These are phyloP conservation scores for Apiospora koreana DNA, from an alignment of 2,329 filamentous ascomycete genomes.

Conservation along the genomic window DNA sequence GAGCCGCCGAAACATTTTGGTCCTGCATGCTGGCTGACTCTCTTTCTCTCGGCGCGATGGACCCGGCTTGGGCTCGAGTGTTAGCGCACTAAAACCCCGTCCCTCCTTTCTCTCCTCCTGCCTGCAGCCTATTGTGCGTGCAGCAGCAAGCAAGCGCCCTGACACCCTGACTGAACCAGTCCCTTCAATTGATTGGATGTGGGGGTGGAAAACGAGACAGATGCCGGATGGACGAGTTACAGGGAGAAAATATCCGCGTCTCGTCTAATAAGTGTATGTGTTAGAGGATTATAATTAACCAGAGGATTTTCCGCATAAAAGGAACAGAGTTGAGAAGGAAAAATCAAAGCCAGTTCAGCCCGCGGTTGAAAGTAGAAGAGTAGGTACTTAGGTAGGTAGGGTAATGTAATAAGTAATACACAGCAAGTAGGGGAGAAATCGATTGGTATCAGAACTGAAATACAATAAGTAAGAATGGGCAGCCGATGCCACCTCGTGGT, in stretches of 20 bases:
- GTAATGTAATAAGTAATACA: background rate
- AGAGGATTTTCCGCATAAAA: background rate
- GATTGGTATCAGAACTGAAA: background rate
- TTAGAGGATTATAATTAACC: background rate
- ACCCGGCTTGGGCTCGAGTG: background rate
- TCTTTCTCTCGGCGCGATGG: background rate
- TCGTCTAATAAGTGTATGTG: background rate
- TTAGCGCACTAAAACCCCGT: constrained; percentile 2
- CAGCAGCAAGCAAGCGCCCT: background rate
- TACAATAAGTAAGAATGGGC: background rate
- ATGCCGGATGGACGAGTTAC: constrained; percentile 3
- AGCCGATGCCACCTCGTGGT: background rate
- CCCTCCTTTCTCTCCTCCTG: background rate
- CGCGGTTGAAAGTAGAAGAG: background rate
- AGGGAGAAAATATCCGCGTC: background rate
- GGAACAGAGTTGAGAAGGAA: background rate
- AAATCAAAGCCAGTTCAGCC: background rate
- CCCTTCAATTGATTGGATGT: background rate
- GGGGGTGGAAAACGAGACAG: background rate
- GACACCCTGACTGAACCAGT: background rate
- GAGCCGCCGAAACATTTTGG: background rate
- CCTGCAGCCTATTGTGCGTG: background rate
- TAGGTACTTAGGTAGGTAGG: too few species aligned
- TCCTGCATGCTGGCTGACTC: constrained; percentile 4
- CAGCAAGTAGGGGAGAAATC: background rate